These are phyloP conservation scores for Tillandsia fasciculata DNA, from an alignment of 176 grass and related monocot species.

Conservation along the genomic window DNA sequence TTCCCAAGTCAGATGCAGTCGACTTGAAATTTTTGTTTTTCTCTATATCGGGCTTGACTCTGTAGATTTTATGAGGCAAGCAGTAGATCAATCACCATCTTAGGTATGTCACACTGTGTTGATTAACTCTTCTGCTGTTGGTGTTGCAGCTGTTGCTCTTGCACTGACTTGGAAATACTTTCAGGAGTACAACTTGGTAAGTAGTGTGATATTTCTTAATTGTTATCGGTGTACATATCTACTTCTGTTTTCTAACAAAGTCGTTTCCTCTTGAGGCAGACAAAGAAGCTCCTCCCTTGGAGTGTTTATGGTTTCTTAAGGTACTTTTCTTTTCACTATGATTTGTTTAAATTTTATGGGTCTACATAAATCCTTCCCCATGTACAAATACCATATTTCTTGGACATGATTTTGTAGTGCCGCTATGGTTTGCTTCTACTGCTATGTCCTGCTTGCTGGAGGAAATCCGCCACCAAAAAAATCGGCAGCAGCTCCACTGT, in stretches of 20 bases:
- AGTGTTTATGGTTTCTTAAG: constrained; percentile 44
- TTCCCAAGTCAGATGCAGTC: too few relatives aligned
- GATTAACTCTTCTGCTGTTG: background rate
- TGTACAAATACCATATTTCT: background rate
- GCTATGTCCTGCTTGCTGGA: constrained; percentile 56
- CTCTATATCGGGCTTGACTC: too few relatives aligned
- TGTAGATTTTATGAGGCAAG: too few relatives aligned
- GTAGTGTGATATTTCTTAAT: background rate
- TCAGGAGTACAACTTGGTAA: constrained; percentile 49
- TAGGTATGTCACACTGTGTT: background rate
- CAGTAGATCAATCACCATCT: background rate
- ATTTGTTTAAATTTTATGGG: background rate
- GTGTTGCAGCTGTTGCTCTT: constrained; percentile 61
- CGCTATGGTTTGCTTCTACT: constrained; percentile 80
- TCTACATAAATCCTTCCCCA: background rate
- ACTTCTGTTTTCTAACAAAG: constrained; percentile 6
- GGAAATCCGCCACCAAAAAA: constrained; percentile 85
- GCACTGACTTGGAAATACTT: constrained; percentile 58
- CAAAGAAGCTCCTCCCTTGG: constrained; percentile 52
- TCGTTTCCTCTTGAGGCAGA: constrained; percentile 22
- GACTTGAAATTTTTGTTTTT: too few relatives aligned
- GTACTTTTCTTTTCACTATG: constrained; percentile 20
- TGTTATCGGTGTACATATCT: background rate
- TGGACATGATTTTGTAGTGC: constrained; percentile 26
- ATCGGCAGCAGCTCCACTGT: constrained; percentile 21